phyloP scores from a whole-genome alignment of 352 stramenopile species.

The Pythium rhizo-oryzae region DNA sequence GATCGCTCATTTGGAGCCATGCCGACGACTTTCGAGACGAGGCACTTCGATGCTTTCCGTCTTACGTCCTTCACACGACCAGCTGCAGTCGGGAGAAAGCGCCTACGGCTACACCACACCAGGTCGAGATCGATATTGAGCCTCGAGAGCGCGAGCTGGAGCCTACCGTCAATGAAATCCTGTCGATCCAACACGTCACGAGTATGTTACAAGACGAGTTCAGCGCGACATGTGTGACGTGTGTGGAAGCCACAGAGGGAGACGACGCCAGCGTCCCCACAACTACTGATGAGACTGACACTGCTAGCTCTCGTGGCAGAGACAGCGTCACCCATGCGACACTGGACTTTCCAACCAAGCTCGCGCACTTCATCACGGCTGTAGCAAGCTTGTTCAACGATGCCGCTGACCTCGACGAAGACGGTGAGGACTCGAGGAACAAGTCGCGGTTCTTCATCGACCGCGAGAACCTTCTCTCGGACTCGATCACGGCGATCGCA shows the following conservation, averaged over 20 bases:
- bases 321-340: background rate
- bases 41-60: background rate
- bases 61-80: conserved; percentile 6
- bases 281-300: background rate
- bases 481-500: conserved; percentile 21
- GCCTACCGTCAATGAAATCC: background rate
- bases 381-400: conserved; percentile 11
- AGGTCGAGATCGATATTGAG: conserved; percentile 11
- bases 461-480: conserved; percentile 4
- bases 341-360: conserved; percentile 23
- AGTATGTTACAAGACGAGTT: background rate
- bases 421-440: background rate
- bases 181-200: background rate
- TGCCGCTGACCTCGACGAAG: background rate
- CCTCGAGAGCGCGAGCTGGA: background rate
- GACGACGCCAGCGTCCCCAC: background rate
- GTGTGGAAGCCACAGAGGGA: background rate
- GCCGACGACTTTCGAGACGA: conserved; percentile 1
- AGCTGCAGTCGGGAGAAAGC: background rate
- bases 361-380: conserved; percentile 20
- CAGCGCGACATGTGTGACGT: background rate
- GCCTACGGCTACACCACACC: too few relatives aligned
- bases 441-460: conserved; percentile 16
- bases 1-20: background rate
- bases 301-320: background rate